Percentiles rank a stretch among this genome's conserved stretches.
Evolutionary conservation across 176 grass and related monocot genomes (phyloP).

Genomic region (Musa acuminata): DNA sequence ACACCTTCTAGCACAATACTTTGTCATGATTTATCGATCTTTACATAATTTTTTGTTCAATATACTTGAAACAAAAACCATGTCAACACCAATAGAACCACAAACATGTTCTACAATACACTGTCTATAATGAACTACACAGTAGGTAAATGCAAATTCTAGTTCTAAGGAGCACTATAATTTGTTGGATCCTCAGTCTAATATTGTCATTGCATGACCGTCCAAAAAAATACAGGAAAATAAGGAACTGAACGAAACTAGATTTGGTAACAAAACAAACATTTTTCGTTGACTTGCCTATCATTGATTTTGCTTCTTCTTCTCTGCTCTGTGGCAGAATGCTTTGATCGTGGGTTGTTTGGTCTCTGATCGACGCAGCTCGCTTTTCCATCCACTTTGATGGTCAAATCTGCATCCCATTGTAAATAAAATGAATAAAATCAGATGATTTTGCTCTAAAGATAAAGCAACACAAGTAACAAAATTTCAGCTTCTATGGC

Average conservation of each 20-base stretch:
- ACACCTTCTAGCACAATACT: too few species aligned
- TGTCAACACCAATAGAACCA: background rate
- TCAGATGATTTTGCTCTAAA: background rate
- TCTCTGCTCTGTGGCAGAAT: slow-evolving; percentile 42
- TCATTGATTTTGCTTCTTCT: slow-evolving; percentile 54
- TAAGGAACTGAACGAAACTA: background rate
- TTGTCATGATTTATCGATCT: too few species aligned
- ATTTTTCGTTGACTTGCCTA: slow-evolving; percentile 16
- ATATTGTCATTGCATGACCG: too few species aligned
- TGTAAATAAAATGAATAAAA: slow-evolving; percentile 3
- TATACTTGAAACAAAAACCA: too few species aligned
- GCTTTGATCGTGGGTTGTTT: slow-evolving; percentile 36
- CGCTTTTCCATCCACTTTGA: slow-evolving; percentile 23
- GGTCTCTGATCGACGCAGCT: slow-evolving; percentile 24
- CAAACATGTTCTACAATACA: background rate
- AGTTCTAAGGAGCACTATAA: too few species aligned
- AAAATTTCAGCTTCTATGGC: too few species aligned
- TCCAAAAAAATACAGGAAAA: too few species aligned
- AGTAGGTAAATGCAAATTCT: too few species aligned
- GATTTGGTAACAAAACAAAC: background rate
- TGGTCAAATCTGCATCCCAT: slow-evolving; percentile 22
- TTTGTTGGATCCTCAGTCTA: too few species aligned
- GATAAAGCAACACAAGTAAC: too few species aligned
- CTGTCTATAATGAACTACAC: too few species aligned
- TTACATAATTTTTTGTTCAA: too few species aligned